A percentile compares a stretch with the other conserved stretches of the same genome.
phyloP scores from a whole-genome alignment of 768 basidiomycete genomes.

The Hebeloma cylindrosporum region DNA sequence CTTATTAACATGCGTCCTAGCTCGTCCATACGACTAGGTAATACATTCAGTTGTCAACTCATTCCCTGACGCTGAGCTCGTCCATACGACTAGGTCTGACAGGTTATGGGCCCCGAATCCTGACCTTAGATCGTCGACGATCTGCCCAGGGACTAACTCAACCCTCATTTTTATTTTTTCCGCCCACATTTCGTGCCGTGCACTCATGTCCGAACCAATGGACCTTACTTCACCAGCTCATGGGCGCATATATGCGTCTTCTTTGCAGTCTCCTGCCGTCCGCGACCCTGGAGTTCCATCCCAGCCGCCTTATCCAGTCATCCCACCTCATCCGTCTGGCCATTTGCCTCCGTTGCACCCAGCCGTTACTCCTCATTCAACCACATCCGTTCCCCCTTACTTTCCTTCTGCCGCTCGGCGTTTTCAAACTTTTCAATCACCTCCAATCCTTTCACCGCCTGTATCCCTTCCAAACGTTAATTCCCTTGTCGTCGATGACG shows the following conservation, averaged over 20 bases:
- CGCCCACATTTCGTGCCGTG: background rate
- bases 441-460: no score
- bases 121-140: background rate
- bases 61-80: background rate
- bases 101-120: slow-evolving; percentile 6
- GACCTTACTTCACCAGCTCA: background rate
- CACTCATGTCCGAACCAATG: slow-evolving; percentile 4
- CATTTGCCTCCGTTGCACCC: no score
- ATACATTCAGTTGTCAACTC: slow-evolving; percentile 1
- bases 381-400: background rate
- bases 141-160: background rate
- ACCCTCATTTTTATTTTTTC: background rate
- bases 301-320: background rate
- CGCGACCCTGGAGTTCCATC: background rate
- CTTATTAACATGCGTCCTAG: no score
- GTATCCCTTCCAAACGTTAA: no score
- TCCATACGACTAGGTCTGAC: slow-evolving; percentile 1
- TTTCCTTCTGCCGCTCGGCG: no score
- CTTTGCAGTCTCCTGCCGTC: no score
- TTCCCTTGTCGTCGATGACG: no score
- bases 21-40: no score
- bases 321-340: no score
- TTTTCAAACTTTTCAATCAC: no score
- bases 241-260: background rate
- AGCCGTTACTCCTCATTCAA: no score